Evolutionary conservation across 306 rosid genomes (phyloP).

Genomic region (Pyrus pyrifolia): DNA sequence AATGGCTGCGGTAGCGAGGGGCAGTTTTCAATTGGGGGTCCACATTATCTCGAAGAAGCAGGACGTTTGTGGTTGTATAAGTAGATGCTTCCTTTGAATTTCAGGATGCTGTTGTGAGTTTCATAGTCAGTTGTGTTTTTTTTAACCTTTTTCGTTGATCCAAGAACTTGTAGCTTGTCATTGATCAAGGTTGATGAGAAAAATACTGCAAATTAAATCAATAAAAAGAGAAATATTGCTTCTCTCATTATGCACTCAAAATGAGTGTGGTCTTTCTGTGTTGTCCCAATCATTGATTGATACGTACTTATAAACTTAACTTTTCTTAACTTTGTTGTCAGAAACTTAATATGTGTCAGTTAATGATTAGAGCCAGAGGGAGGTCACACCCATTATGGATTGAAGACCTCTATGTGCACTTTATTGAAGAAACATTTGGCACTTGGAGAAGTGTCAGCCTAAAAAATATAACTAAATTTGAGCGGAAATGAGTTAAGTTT

Average conservation of each 20-base stretch:
- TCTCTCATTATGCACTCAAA: too few species aligned
- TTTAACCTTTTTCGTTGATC: neutral
- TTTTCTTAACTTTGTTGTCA: too few species aligned
- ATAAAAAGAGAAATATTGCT: too few species aligned
- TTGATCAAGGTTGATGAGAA: neutral
- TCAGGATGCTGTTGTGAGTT: neutral
- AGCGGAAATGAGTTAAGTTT: neutral
- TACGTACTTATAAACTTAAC: too few species aligned
- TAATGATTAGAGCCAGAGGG: too few species aligned
- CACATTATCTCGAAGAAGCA: conserved; percentile 16
- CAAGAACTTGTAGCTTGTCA: neutral
- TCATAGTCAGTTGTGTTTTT: neutral
- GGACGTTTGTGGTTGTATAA: conserved; percentile 13
- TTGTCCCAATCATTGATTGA: too few species aligned
- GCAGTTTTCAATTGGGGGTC: neutral
- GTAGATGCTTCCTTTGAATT: neutral
- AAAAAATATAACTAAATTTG: neutral
- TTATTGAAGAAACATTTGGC: neutral
- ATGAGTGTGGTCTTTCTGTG: too few species aligned
- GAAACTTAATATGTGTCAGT: too few species aligned
- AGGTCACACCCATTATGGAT: neutral
- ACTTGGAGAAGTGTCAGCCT: neutral
- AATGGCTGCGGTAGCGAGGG: neutral
- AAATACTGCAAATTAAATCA: neutral
- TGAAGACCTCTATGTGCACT: neutral